These are phyloP conservation scores for Didymella arachidicola DNA, from an alignment of 2,329 filamentous ascomycete species.

Conservation along the genomic window DNA sequence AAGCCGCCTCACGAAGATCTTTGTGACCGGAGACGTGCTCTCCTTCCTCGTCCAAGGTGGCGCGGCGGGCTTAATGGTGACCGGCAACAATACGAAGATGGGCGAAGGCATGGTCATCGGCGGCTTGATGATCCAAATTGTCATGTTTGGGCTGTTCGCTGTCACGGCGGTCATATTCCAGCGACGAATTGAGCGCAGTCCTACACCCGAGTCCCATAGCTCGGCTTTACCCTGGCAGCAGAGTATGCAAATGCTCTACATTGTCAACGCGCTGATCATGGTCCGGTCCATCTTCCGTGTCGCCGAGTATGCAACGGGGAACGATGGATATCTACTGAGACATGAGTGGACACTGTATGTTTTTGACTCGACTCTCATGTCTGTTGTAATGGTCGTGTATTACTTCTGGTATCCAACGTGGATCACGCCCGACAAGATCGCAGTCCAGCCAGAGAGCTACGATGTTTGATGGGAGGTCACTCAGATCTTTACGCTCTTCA, in stretches of 20 bases:
- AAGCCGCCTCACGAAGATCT: neutral
- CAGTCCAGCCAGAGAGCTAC: conserved; percentile 9
- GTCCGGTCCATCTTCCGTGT: neutral
- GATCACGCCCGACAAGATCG: neutral
- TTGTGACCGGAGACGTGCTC: neutral
- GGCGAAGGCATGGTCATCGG: neutral
- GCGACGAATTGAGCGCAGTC: neutral
- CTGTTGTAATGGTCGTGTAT: neutral
- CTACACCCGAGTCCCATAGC: neutral
- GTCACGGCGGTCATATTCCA: neutral
- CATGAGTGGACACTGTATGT: conserved; percentile 56
- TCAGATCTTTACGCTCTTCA: no score
- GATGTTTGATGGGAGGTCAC: neutral
- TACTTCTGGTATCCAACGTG: neutral
- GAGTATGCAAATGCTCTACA: neutral
- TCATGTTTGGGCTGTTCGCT: neutral
- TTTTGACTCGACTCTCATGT: conserved; percentile 49
- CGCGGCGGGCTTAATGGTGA: neutral
- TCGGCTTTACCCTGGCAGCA: neutral
- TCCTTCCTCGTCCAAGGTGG: neutral
- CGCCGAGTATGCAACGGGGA: neutral
- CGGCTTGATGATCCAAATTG: neutral
- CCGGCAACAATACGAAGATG: neutral
- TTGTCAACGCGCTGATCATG: neutral
- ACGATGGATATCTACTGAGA: conserved; percentile 26